These are phyloP conservation scores for Chaetomiaceae sp. DNA, from an alignment of 2,329 filamentous ascomycete species.

Conservation along the genomic window DNA sequence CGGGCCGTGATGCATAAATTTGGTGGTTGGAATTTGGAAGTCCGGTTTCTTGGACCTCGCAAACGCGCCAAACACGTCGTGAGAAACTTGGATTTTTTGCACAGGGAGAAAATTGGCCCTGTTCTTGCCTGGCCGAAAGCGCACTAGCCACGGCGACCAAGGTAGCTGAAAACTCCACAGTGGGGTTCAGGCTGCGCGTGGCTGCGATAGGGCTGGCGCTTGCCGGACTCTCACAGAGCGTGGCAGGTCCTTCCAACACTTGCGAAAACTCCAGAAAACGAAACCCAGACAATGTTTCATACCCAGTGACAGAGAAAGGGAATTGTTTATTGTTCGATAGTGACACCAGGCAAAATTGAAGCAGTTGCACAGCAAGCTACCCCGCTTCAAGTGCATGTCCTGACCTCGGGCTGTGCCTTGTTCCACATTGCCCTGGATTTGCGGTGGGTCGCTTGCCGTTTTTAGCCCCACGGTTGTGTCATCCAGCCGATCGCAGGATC, in stretches of 20 bases:
- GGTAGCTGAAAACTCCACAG: conserved; percentile 23
- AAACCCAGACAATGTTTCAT: neutral
- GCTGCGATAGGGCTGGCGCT: conserved; percentile 13
- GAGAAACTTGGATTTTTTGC: neutral
- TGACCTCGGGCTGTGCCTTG: neutral
- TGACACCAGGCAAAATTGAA: neutral
- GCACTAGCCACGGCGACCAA: conserved; percentile 19
- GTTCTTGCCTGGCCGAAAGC: conserved; percentile 5
- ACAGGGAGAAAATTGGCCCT: neutral
- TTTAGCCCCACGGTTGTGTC: conserved; percentile 24
- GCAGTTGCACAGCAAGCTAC: neutral
- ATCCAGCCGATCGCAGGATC: conserved; percentile 16
- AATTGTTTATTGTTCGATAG: neutral
- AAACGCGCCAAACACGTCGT: conserved; percentile 9
- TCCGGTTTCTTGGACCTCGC: neutral
- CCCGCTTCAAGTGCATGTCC: neutral
- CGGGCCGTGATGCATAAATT: neutral
- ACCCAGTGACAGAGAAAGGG: neutral
- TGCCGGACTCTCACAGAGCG: too few species aligned
- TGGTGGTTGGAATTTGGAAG: conserved; percentile 1
- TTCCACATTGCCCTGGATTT: conserved; percentile 2
- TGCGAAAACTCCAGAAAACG: neutral
- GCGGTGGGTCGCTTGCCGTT: conserved; percentile 14
- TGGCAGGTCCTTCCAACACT: too few species aligned
- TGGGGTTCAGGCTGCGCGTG: conserved; percentile 5